Conservation (phyloP, 2,329 filamentous ascomycete species). For the Colletotrichum coccodes region DNA sequence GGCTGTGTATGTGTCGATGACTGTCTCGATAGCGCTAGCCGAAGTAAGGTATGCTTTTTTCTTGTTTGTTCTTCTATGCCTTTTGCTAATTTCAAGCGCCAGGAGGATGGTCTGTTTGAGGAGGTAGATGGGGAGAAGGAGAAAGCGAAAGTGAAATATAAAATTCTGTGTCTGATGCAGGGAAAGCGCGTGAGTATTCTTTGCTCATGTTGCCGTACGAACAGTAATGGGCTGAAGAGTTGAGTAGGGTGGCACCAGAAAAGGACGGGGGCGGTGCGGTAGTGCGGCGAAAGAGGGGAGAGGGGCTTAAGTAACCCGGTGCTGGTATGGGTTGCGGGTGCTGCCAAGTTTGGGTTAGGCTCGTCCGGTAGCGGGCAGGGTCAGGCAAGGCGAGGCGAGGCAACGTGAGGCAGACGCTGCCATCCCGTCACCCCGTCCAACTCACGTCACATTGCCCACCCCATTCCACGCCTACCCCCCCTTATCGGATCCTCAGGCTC, state of each 20-base stretch:
- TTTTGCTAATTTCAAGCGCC: constrained; percentile 15
- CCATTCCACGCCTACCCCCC: background rate
- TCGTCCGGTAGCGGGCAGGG: background rate
- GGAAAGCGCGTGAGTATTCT: constrained; percentile 23
- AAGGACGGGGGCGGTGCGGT: constrained; percentile 5
- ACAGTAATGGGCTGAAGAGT: constrained; percentile 22
- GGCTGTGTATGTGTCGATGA: background rate
- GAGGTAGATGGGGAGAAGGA: constrained; percentile 22
- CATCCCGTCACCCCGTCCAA: background rate
- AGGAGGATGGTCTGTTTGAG: constrained; percentile 20
- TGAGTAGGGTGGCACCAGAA: constrained; percentile 15
- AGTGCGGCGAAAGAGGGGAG: constrained; percentile 20
- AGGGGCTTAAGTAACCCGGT: constrained; percentile 32
- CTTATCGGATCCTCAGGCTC: background rate
- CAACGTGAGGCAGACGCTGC: background rate
- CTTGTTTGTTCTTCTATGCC: background rate
- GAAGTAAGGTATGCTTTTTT: background rate
- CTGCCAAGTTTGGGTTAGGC: constrained; percentile 5
- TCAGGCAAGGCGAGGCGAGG: background rate
- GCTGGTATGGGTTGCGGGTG: background rate
- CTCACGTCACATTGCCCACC: background rate
- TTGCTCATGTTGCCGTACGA: constrained; percentile 34
- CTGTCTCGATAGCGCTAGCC: constrained; percentile 1
- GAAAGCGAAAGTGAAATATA: constrained; percentile 18
- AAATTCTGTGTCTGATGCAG: constrained; percentile 23